A percentile compares a stretch with the other conserved stretches of the same genome.
phyloP scores from a whole-genome alignment of 2,329 filamentous ascomycete genomes.

The Pochonia chlamydosporia region DNA sequence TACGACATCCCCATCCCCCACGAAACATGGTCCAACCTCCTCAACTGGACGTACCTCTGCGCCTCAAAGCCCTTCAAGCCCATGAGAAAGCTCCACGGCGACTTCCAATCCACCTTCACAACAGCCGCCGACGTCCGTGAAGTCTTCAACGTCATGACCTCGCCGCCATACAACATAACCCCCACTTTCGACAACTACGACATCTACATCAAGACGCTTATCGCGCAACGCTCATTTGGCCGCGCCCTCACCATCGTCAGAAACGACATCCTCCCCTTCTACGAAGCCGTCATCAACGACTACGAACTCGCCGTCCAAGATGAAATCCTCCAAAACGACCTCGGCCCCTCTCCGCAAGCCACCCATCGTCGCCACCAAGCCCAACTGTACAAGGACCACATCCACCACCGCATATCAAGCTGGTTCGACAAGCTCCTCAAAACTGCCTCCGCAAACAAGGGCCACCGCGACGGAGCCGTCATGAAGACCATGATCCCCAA shows the following conservation, averaged over 20 bases:
- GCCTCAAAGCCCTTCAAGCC: slow-evolving; percentile 29
- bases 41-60: slow-evolving; percentile 62
- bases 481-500: slow-evolving; percentile 20
- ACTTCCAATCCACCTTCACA: slow-evolving; percentile 26
- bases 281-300: slow-evolving; percentile 17
- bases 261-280: slow-evolving; percentile 34
- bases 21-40: slow-evolving; percentile 58
- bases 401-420: slow-evolving; percentile 22
- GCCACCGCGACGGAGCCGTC: slow-evolving; percentile 16
- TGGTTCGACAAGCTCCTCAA: slow-evolving; percentile 23
- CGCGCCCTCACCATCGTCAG: slow-evolving; percentile 32
- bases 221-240: slow-evolving; percentile 21
- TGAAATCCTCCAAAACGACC: slow-evolving; percentile 25
- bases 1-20: slow-evolving; percentile 53
- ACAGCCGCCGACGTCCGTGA: slow-evolving; percentile 36
- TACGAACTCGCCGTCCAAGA: slow-evolving; percentile 23
- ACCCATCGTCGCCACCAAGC: slow-evolving; percentile 20
- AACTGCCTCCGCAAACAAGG: slow-evolving; percentile 14
- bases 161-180: slow-evolving; percentile 47
- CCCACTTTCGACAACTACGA: slow-evolving; percentile 54
- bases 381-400: slow-evolving; percentile 25
- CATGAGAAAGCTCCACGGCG: slow-evolving; percentile 29
- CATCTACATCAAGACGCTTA: slow-evolving; percentile 33
- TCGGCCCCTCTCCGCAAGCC: slow-evolving; percentile 10
- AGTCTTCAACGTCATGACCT: slow-evolving; percentile 56